Base-by-base conservation (phyloP, 805 yeast species). In the Wickerhamomyces silvicola region DNA sequence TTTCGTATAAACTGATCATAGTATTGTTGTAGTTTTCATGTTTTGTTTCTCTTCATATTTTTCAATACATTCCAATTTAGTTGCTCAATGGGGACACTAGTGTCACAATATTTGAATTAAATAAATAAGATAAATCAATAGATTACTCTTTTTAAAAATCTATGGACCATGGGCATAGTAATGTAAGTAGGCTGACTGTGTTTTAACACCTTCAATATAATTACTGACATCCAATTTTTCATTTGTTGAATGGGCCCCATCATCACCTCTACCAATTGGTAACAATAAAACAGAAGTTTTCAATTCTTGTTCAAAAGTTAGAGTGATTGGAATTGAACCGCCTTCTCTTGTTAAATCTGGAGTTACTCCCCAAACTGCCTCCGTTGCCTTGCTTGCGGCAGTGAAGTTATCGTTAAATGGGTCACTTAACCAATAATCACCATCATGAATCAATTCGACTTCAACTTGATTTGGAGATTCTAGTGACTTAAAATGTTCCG, bases 321-420 rank as follows among this genome's bases (percentile, higher is more conserved):
- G 63, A 15, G 99, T 90, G 58, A 92, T 88, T 43, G 99, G 99
- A 54, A 92, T 92, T 4, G 97, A 88, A 23, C 99, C 99, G 52
- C 99, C 99, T 66, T 92, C 99, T 68, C 99, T 80, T 24, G 97
- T 94, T 56, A 85, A 75, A 62, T 92, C 98, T 22, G 98, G 98
- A 42, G 85, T 94, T 28, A 90, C 76, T 43, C 84, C 81, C 88
- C 95, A 92, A 20, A 92, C 98, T 32, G 79, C 78, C 59, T 87
- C 80, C 27, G 98, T 92, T 36, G 98, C 98, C 58, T 80, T 76
- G 33, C 82, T 74, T 25, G 97, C 99, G 36, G 98, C 97, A 25
- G 86, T 76, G 70, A 90, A 92, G 28, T 85, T 75, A 44, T 82
- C 88, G 60, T 90, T 90, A 66, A 78, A 78, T 36, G 98, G 98